Evolutionary conservation across 257 asterid genomes (phyloP), one percentile per base, ranked within the genome.

Genomic region (Perilla frutescens): DNA sequence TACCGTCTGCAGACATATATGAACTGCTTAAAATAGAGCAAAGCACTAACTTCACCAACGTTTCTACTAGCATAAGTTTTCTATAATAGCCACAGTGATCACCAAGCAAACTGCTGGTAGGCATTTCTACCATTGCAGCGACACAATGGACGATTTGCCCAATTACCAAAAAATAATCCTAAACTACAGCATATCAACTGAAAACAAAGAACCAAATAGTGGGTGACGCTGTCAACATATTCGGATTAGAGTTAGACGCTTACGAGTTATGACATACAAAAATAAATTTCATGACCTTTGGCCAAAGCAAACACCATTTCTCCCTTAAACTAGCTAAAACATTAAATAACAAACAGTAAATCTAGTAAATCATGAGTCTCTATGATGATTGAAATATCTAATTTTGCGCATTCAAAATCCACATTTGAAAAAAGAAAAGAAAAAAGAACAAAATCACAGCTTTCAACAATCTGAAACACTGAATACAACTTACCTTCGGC

Each of bases 401-500:
- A 11, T 47, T 29, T 47, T 8, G 13, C 61, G 26, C 14, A 71
- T 55, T 55, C 59, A 67, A 54, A 40, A 31, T 61, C 12, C 60
- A 76, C 66, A 40, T 57, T 60, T 10, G 69, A 63, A 20, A 43
- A 20, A 4, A 15, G 34, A 10, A 20, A 9, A 10, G 1, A 11
- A 37, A 53, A 7, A 7, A 8, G 6, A 53, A 34, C 43, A 55
- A 14, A 61, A 37, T 40, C 45, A 49, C 68, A 59, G 44, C 34
- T 29, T 11, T 61, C 49, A 70, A 66, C 7, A 60, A 66, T 55
- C 40, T 26, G 44, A 49, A 68, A 31, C 60, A 66, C 26, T 26
- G 60, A 68, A 15, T n/a, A 62, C 47, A 60, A 49, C 87, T 63
- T 64, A 91, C 98, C 96, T 88, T 91, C 36, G 76, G 75, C 66